Conservation (phyloP, 805 yeast species). For the Komagataella pastoris region DNA sequence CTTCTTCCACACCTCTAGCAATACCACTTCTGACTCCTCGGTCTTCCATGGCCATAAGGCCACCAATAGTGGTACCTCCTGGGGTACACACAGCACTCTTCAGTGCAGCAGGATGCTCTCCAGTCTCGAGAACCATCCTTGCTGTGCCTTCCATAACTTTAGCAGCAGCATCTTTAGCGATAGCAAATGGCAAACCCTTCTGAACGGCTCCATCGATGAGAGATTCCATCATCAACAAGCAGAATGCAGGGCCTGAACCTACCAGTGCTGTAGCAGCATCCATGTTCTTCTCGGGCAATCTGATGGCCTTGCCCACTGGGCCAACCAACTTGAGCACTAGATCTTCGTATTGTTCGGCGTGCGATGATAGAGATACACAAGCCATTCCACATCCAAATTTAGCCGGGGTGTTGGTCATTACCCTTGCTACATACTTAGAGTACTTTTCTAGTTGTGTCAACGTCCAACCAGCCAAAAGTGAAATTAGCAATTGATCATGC, state of each 20-base stretch:
- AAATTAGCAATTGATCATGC: slow-evolving; percentile 49
- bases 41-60: slow-evolving; percentile 85
- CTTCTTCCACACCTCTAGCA: slow-evolving; percentile 81
- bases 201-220: slow-evolving; percentile 88
- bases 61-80: slow-evolving; percentile 96
- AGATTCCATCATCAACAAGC: slow-evolving; percentile 79
- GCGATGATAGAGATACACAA: slow-evolving; percentile 61
- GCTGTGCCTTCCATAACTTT: slow-evolving; percentile 93
- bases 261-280: slow-evolving; percentile 92
- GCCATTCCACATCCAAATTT: slow-evolving; percentile 91
- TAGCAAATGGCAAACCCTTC: slow-evolving; percentile 83
- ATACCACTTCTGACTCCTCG: slow-evolving; percentile 80
- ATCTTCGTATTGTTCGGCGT: slow-evolving; percentile 31
- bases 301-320: slow-evolving; percentile 55
- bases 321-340: slow-evolving; percentile 38
- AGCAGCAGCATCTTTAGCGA: slow-evolving; percentile 78
- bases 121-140: slow-evolving; percentile 72
- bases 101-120: slow-evolving; percentile 79
- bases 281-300: slow-evolving; percentile 82
- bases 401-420: slow-evolving; percentile 98
- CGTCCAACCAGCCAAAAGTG: slow-evolving; percentile 89
- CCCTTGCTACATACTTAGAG: slow-evolving; percentile 59
- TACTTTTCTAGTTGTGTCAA: slow-evolving; percentile 47
- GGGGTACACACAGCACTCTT: slow-evolving; percentile 91
- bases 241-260: slow-evolving; percentile 96